Conservation (phyloP, 768 basidiomycete genomes). For the Myochromella boudieri region DNA sequence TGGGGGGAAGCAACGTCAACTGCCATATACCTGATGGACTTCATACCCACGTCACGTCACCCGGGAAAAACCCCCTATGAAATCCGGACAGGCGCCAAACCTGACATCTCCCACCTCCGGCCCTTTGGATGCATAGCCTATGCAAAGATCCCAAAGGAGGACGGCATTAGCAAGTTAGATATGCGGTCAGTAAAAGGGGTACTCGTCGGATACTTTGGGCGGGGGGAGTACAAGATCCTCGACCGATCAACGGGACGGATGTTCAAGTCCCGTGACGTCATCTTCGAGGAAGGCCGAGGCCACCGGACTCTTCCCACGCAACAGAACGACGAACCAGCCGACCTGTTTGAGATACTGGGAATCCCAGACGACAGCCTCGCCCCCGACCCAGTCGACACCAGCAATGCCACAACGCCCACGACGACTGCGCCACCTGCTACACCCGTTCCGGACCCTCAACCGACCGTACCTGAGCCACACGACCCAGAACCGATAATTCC, state of each 20-base stretch:
- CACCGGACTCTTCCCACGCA: no score
- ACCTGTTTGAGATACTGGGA: no score
- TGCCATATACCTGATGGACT: background rate
- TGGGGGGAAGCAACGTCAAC: background rate
- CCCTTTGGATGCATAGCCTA: conserved; percentile 1
- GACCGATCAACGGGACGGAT: background rate
- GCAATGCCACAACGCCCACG: no score
- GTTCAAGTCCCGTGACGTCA: background rate
- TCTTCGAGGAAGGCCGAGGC: background rate
- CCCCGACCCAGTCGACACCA: no score
- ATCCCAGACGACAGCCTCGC: no score
- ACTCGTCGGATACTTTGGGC: background rate
- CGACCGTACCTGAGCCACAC: background rate
- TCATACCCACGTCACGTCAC: background rate
- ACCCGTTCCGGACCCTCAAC: background rate
- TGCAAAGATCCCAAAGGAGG: conserved; percentile 2
- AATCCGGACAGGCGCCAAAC: background rate
- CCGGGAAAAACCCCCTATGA: background rate
- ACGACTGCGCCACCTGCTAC: background rate
- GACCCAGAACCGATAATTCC: background rate
- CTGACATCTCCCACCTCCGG: background rate
- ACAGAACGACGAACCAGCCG: no score
- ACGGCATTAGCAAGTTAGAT: background rate
- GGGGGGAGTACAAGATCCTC: background rate
- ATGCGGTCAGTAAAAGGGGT: background rate